A percentile compares a stretch with the other conserved stretches of the same genome.
Evolutionary conservation across 768 basidiomycete genomes (phyloP).

Genomic region (Podaxis pistillaris): DNA sequence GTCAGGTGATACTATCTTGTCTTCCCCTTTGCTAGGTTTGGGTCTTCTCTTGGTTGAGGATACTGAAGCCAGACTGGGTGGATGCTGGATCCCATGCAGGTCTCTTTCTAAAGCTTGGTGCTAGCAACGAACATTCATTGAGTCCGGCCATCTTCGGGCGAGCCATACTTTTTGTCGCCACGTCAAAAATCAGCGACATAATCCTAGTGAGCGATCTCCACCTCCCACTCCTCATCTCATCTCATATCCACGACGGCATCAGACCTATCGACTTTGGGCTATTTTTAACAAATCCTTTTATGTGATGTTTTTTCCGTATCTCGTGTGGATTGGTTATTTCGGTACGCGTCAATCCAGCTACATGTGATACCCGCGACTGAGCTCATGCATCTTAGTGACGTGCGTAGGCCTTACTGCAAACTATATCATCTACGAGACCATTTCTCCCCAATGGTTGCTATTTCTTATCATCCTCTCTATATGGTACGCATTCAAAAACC

Average conservation of each 20-base stretch:
- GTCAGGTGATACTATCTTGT: neutral
- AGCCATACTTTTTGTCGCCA: neutral
- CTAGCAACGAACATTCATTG: neutral
- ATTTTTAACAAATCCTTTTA: neutral
- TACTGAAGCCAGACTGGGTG: neutral
- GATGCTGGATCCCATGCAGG: neutral
- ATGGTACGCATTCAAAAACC: neutral
- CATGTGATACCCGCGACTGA: too few relatives aligned
- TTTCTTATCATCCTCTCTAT: neutral
- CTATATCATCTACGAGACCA: neutral
- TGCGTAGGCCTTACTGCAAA: neutral
- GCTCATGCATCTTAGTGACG: neutral
- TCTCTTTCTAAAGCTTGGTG: neutral
- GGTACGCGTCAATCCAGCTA: neutral
- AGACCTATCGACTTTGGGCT: slow-evolving; percentile 3
- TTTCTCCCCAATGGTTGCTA: neutral
- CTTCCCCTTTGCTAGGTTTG: neutral
- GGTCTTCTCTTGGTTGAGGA: neutral
- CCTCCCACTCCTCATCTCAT: too few relatives aligned
- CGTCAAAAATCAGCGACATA: neutral
- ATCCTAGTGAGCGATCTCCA: slow-evolving; percentile 2
- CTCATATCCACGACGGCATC: neutral
- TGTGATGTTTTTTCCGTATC: neutral
- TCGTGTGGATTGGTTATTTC: slow-evolving; percentile 4
- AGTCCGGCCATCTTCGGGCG: neutral